Conservation (phyloP, 108 stramenopile species). For the Licmophora abbreviata region DNA sequence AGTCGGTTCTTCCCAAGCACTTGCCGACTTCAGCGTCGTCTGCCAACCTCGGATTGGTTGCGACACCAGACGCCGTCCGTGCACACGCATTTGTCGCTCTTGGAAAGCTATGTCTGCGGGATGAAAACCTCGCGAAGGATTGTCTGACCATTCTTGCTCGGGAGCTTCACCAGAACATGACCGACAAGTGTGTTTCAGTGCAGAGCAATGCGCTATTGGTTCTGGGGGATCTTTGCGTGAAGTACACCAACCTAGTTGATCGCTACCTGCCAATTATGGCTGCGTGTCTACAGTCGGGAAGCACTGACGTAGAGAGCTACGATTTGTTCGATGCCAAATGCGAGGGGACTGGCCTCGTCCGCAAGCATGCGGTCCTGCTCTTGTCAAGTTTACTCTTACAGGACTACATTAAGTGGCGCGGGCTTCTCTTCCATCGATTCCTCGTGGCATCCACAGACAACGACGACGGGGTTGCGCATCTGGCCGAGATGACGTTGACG, state of each 20-base stretch:
- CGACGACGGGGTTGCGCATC: conserved; percentile 67
- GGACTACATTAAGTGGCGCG: conserved; percentile 96
- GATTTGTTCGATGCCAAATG: conserved; percentile 7
- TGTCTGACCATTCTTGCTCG: conserved; percentile 78
- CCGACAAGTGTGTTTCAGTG: conserved; percentile 37
- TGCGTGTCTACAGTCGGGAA: conserved; percentile 76
- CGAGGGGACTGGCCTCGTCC: conserved; percentile 38
- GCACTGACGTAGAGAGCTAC: conserved; percentile 12
- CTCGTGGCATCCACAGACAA: conserved; percentile 86
- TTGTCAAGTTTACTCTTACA: conserved; percentile 83
- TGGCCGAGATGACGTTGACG: conserved; percentile 65
- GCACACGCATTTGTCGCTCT: conserved; percentile 79
- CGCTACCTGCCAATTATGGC: conserved; percentile 88
- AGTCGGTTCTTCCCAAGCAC: conserved; percentile 39
- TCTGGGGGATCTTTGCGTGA: conserved; percentile 85
- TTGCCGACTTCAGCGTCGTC: conserved; percentile 29
- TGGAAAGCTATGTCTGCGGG: conserved; percentile 90
- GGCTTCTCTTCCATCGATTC: conserved; percentile 80
- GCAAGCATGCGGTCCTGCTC: conserved; percentile 84
- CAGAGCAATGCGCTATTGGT: conserved; percentile 86
- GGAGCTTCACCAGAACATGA: conserved; percentile 63
- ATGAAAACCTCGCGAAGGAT: conserved; percentile 72
- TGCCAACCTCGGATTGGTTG: conserved; percentile 8
- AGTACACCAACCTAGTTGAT: conserved; percentile 90
- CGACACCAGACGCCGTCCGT: conserved; percentile 35